Evolutionary conservation across 768 basidiomycete genomes (phyloP), one percentile per base, ranked within the genome.

Genomic region (Pulveroboletus sp.): DNA sequence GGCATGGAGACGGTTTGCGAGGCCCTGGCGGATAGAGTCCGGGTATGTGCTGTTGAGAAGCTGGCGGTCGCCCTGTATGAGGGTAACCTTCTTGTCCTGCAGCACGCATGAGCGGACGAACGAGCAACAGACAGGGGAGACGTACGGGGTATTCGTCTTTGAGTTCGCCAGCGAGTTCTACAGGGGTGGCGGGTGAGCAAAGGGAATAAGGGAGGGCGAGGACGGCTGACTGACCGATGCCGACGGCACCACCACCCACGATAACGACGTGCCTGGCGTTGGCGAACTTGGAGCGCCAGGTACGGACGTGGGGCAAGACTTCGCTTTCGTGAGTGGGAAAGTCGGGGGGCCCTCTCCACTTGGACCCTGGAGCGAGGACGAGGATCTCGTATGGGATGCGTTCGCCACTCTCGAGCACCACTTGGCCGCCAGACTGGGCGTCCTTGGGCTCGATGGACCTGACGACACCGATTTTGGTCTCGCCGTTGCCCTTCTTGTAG

Each of bases 31-130:
- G 64, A 78, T 79, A 43, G 75, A 74, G 8, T 70, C 59, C 0
- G 82, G 76, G 58, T 86, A 87, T 1, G 73, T 64, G 6, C 71
- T 62, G 53, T 83, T 84, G 51, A 87, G 69, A 32, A 85, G 74
- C n/a, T 73, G 63, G 2, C 54, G 44, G n/a, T 74, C 68, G 26
- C 73, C 70, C 10, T 87, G 86, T 9, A 88, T 76, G 40, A 88
- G 73, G 15, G 83, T 83, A 14, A 87, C 73, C 53, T 77, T 82
- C 46, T 67, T 57, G 47, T 55, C 45, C 65, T 66, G 13, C 8
- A 35, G 30, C 7, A 37, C 33, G 31, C 8, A 26, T 68, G 15
- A 66, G 54, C 47, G 39, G 41, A 42, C 2, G 0, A 1, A 8
- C 2, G 14, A 8, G n/a, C 7, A 37, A 31, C 17, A 43, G 15